Evolutionary conservation across 192 early-diverging fungal species (phyloP), one percentile per base, ranked within the genome.

Genomic region (Coemansia asiatica): DNA sequence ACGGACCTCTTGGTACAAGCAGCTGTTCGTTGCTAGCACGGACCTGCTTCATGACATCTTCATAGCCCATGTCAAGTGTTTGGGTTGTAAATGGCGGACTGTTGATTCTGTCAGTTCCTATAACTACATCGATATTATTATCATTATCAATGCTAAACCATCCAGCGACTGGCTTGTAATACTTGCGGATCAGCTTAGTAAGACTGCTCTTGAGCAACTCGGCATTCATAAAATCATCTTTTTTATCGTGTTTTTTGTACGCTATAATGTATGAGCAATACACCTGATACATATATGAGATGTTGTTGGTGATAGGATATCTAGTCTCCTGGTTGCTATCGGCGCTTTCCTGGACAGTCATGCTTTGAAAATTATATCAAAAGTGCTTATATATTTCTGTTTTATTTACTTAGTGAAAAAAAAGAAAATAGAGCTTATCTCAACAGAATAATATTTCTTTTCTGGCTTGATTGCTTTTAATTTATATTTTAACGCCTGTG

Each of bases 281-380:
- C 49, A 81, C 53, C 54, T 81, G 79, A 64, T 81, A 81, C 67
- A 81, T 61, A 48, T 56, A 75, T 44, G 79, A 81, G 21, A 75
- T 49, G 47, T 81, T 72, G 64, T 70, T 72, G 15, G 73, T 62
- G 2, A 63, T 48, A 10, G 73, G 58, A 61, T 72, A 75, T 44
- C 79, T 66, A 21, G 35, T 27, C 64, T 75, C 72, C 59, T 40
- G 21, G 22, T 15, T 55, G 4, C 33, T 44, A 44, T 29, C 10
- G 25, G 15, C 26, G 22, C 16, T 49, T 31, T 16, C 21, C 6
- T 56, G 23, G 21, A 35, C 22, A 21, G 59, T 53, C 59, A 68
- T 62, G 38, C n/a, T n/a, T 31, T 38, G 21, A 25, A 26, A 26
- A n/a, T 1, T 13, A 31, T 58, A 12, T 38, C 21, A 58, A 23